Conservation (phyloP, 768 basidiomycete species). For the Suillus luteus region DNA sequence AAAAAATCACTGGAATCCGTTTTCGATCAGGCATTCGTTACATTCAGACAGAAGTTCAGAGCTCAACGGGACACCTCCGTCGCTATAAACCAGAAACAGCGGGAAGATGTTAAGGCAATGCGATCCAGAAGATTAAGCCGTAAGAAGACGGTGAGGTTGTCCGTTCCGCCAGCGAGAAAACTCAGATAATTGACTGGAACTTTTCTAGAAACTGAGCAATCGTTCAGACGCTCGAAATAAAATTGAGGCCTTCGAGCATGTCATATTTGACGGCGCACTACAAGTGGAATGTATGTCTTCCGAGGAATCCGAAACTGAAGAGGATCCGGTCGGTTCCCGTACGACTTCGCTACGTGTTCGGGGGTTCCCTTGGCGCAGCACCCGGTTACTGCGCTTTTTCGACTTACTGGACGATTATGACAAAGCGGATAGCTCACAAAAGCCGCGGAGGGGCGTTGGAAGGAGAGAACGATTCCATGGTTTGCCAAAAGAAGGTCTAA, state of each 20-base stretch:
- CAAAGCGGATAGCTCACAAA: constrained; percentile 41
- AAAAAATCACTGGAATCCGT: constrained; percentile 60
- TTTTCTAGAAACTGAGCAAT: constrained; percentile 63
- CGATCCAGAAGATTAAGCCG: constrained; percentile 61
- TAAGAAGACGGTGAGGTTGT: constrained; percentile 56
- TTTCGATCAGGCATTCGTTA: constrained; percentile 74
- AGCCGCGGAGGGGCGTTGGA: constrained; percentile 60
- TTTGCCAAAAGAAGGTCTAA: constrained; percentile 53
- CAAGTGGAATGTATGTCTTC: constrained; percentile 80
- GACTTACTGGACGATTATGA: constrained; percentile 61
- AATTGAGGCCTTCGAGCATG: constrained; percentile 55
- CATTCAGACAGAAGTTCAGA: constrained; percentile 67
- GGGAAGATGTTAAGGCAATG: constrained; percentile 64
- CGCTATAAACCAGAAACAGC: constrained; percentile 46
- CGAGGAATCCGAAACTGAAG: constrained; percentile 69
- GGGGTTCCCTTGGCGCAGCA: constrained; percentile 69
- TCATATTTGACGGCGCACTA: constrained; percentile 69
- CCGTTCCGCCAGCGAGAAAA: constrained; percentile 1
- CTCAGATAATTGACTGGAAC: neutral
- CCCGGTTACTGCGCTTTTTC: constrained; percentile 61
- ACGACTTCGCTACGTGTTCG: constrained; percentile 51
- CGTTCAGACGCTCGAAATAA: constrained; percentile 62
- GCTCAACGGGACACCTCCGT: constrained; percentile 52
- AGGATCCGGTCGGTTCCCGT: constrained; percentile 30
- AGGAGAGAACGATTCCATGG: constrained; percentile 58